phyloP scores from a whole-genome alignment of 108 stramenopile genomes.

The Nitzschia palea region DNA sequence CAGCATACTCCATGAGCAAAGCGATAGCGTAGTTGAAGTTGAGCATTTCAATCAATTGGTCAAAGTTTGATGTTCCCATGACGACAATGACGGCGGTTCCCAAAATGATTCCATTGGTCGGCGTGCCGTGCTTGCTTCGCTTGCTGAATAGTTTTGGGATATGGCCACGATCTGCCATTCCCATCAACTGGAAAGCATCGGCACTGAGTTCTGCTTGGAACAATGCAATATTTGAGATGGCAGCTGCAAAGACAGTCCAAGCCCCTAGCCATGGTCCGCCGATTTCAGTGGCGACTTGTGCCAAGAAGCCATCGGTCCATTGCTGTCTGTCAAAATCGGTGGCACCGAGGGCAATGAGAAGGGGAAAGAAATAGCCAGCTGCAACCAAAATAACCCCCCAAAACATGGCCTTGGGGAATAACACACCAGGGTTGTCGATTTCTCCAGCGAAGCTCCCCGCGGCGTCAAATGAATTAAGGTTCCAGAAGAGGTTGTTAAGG shows the following conservation, averaged over 20 bases:
- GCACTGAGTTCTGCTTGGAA: slow-evolving; percentile 94
- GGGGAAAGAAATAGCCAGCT: slow-evolving; percentile 74
- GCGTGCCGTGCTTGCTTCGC: slow-evolving; percentile 84
- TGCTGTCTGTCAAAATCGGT: slow-evolving; percentile 50
- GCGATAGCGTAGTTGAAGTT: slow-evolving; percentile 86
- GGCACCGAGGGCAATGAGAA: slow-evolving; percentile 74
- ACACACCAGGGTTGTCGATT: slow-evolving; percentile 68
- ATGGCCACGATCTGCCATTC: slow-evolving; percentile 90
- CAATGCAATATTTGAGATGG: slow-evolving; percentile 83
- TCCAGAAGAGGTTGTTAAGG: slow-evolving; percentile 96
- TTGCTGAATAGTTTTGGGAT: slow-evolving; percentile 78
- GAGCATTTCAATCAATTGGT: slow-evolving; percentile 86
- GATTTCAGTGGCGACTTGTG: slow-evolving; percentile 68
- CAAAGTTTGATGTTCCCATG: slow-evolving; percentile 67
- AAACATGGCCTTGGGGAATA: slow-evolving; percentile 82
- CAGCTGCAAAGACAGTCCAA: slow-evolving; percentile 92
- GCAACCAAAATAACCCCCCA: slow-evolving; percentile 62
- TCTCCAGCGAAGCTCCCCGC: slow-evolving; percentile 89
- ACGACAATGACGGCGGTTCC: slow-evolving; percentile 77
- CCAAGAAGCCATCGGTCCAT: slow-evolving; percentile 90
- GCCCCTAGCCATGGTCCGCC: slow-evolving; percentile 91
- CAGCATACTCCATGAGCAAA: slow-evolving; percentile 89
- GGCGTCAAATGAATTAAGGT: slow-evolving; percentile 89
- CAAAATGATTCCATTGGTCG: slow-evolving; percentile 81
- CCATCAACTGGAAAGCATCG: slow-evolving; percentile 92